These are phyloP conservation scores for Eragrostis nindensis DNA, from an alignment of 176 grass and related monocot species.

Conservation along the genomic window DNA sequence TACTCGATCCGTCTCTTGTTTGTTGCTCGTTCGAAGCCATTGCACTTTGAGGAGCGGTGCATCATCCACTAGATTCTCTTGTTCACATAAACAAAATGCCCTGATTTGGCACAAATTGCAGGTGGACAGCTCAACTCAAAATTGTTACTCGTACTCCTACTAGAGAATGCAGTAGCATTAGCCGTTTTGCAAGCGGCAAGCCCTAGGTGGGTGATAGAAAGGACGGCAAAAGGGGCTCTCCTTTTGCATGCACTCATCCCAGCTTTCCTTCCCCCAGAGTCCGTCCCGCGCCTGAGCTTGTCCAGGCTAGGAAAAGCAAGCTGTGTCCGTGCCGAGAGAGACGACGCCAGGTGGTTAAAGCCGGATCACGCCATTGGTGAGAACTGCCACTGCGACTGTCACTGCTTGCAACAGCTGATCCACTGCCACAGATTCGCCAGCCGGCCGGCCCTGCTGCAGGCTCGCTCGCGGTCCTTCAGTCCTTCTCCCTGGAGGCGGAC, in stretches of 20 bases:
- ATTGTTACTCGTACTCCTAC: too few relatives aligned
- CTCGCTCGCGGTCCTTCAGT: too few relatives aligned
- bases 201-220: background rate
- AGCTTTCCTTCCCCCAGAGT: background rate
- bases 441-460: background rate
- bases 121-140: background rate
- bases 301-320: slow-evolving; percentile 14
- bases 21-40: too few relatives aligned
- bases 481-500: slow-evolving; percentile 34
- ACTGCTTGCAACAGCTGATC: slow-evolving; percentile 33
- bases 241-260: slow-evolving; percentile 4
- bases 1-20: too few relatives aligned
- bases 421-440: slow-evolving; percentile 47
- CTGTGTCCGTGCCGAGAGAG: background rate
- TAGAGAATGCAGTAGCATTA: too few relatives aligned
- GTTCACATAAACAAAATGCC: too few relatives aligned
- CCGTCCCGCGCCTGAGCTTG: background rate
- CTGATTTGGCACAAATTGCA: background rate
- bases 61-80: too few relatives aligned
- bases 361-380: slow-evolving; percentile 16
- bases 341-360: slow-evolving; percentile 23
- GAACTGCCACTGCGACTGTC: slow-evolving; percentile 42
- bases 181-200: too few relatives aligned
- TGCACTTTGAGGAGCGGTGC: too few relatives aligned
- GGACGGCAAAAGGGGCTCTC: background rate